These are phyloP conservation scores for Myxozyma vanderwaltii DNA, from an alignment of 805 yeast genomes.

Conservation along the genomic window DNA sequence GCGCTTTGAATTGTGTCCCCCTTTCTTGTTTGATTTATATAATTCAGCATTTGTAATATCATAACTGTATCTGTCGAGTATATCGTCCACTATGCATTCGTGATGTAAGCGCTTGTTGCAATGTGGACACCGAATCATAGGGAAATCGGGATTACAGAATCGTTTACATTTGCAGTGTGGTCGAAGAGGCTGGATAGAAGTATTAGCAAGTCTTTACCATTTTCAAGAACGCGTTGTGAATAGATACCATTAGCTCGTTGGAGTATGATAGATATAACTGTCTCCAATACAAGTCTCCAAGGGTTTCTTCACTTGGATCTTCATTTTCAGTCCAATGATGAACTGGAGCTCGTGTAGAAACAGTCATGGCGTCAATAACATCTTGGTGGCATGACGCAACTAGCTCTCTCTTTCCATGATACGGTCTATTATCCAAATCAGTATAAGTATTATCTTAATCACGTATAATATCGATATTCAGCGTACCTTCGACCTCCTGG, in stretches of 20 bases:
- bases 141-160: constrained; percentile 25
- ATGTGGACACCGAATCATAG: constrained; percentile 24
- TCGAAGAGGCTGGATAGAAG: constrained; percentile 22
- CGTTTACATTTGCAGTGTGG: constrained; percentile 22
- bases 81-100: constrained; percentile 23
- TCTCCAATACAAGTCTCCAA: constrained; percentile 31
- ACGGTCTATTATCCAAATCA: constrained; percentile 7
- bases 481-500: constrained; percentile 28
- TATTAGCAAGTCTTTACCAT: no score
- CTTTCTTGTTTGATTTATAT: background rate
- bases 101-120: constrained; percentile 27
- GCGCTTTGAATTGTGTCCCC: background rate
- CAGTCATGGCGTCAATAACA: constrained; percentile 29
- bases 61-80: constrained; percentile 13
- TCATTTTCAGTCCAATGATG: constrained; percentile 22
- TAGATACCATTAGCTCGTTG: constrained; percentile 19
- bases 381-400: constrained; percentile 31
- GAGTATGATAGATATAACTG: constrained; percentile 25
- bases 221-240: no score
- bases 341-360: constrained; percentile 23
- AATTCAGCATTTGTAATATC: constrained; percentile 5
- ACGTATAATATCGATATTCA: background rate
- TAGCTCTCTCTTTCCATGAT: constrained; percentile 30
- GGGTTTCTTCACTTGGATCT: background rate
- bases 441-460: background rate